Conservation (phyloP, 1,139 yeast species). For the Tardiomyces depauwii region DNA sequence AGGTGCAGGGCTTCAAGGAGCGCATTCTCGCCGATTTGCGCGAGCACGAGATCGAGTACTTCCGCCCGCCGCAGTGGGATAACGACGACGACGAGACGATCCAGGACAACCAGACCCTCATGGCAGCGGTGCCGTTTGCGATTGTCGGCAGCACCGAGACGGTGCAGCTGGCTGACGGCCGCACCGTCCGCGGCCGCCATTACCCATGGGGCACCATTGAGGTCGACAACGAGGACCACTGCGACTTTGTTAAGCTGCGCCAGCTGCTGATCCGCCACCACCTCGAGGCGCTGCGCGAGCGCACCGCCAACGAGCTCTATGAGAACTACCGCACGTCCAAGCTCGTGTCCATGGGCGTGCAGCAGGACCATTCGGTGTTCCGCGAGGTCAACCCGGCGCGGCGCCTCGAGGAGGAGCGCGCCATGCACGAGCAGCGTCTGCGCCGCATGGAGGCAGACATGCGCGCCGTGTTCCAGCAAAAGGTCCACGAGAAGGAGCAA, state of each 20-base stretch:
- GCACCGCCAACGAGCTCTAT: slow-evolving; percentile 64
- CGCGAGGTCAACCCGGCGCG: slow-evolving; percentile 88
- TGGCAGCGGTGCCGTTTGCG: slow-evolving; percentile 79
- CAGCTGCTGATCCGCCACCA: slow-evolving; percentile 83
- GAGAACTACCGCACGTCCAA: slow-evolving; percentile 86
- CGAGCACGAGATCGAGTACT: slow-evolving; percentile 65
- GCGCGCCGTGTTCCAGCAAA: slow-evolving; percentile 95
- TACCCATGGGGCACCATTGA: slow-evolving; percentile 99
- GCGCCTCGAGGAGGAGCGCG: slow-evolving; percentile 89
- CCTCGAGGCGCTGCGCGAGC: slow-evolving; percentile 88
- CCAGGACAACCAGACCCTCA: slow-evolving; percentile 53
- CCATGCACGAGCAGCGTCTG: slow-evolving; percentile 85
- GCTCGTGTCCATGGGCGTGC: slow-evolving; percentile 71
- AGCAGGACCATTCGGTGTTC: slow-evolving; percentile 86
- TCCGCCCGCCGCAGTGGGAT: slow-evolving; percentile 68
- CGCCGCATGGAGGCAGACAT: slow-evolving; percentile 93
- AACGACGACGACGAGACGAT: slow-evolving; percentile 78
- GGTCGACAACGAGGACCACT: slow-evolving; percentile 89
- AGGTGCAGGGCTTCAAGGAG: slow-evolving; percentile 61
- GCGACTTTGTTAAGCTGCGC: slow-evolving; percentile 85
- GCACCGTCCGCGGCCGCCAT: slow-evolving; percentile 77
- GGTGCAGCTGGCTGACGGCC: slow-evolving; percentile 66
- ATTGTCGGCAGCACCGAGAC: slow-evolving; percentile 81
- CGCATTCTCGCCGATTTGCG: slow-evolving; percentile 62
- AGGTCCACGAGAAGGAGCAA: slow-evolving; percentile 94